Evolutionary conservation across 2,329 filamentous ascomycete species (phyloP).

Genomic region (Xylaria polymorpha): DNA sequence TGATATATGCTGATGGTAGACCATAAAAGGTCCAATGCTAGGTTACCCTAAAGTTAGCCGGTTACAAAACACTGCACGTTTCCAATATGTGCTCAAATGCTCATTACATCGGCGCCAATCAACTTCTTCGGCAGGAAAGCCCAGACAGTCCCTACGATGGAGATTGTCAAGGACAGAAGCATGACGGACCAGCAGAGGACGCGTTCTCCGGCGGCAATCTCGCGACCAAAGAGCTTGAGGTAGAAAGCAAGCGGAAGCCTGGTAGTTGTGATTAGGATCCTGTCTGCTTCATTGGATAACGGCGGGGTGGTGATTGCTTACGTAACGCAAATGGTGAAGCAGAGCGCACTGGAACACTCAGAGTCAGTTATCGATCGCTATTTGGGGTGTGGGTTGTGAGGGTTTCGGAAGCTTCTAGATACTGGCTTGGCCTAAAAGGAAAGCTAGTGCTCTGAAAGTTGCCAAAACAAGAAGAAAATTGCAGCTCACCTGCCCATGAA

Average conservation of each 20-base stretch:
- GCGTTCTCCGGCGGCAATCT: slow-evolving; percentile 73
- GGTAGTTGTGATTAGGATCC: background rate
- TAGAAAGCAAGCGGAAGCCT: slow-evolving; percentile 86
- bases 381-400: too few species aligned
- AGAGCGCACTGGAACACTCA: slow-evolving; percentile 69
- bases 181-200: slow-evolving; percentile 76
- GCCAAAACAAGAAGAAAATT: too few species aligned
- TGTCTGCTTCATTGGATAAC: background rate
- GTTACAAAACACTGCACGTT: slow-evolving; percentile 1
- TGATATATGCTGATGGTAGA: slow-evolving; percentile 9
- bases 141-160: slow-evolving; percentile 83
- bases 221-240: slow-evolving; percentile 84
- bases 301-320: slow-evolving; percentile 48
- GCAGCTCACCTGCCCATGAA: slow-evolving; percentile 73
- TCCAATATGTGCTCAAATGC: background rate
- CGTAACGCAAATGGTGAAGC: slow-evolving; percentile 94
- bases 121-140: slow-evolving; percentile 85
- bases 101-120: slow-evolving; percentile 63
- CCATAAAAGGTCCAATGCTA: background rate
- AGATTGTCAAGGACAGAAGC: slow-evolving; percentile 74
- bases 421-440: too few species aligned
- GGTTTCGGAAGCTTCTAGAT: too few species aligned
- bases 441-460: too few species aligned
- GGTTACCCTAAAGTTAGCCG: background rate
- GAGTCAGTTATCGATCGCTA: too few species aligned